phyloP scores from a whole-genome alignment of 257 asterid genomes.

The Phtheirospermum japonicum region DNA sequence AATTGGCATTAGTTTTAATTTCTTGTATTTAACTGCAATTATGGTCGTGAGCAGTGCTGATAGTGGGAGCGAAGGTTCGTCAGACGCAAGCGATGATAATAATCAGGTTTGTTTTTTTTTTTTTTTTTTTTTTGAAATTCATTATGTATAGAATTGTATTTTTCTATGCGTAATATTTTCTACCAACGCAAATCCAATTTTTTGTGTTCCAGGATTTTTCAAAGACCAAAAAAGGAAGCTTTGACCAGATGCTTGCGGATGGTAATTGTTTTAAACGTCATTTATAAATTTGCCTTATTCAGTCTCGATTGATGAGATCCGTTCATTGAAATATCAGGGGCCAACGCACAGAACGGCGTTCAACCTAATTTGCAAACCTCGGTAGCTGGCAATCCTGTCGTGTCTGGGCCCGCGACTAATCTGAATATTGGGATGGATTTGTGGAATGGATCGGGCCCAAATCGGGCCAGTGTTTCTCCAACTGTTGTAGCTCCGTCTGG shows the following conservation, averaged over 20 bases:
- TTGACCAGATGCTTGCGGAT: slow-evolving; percentile 83
- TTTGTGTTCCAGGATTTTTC: slow-evolving; percentile 44
- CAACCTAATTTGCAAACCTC: slow-evolving; percentile 41
- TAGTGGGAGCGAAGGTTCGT: slow-evolving; percentile 72
- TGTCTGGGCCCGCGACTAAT: slow-evolving; percentile 53
- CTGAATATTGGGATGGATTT: slow-evolving; percentile 70
- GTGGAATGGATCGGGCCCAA: slow-evolving; percentile 70
- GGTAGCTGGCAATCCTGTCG: slow-evolving; percentile 58
- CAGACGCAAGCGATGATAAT: slow-evolving; percentile 69
- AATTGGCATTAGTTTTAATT: background rate
- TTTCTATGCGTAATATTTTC: background rate
- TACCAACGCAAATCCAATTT: slow-evolving; percentile 18
- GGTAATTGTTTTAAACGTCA: slow-evolving; percentile 35
- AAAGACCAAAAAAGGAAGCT: slow-evolving; percentile 68
- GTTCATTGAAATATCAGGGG: slow-evolving; percentile 38
- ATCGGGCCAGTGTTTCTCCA: slow-evolving; percentile 41
- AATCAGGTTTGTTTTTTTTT: slow-evolving; percentile 37
- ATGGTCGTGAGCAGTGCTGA: slow-evolving; percentile 50
- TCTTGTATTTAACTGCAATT: slow-evolving; percentile 18
- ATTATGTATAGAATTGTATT: slow-evolving; percentile 1
- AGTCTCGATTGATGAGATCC: slow-evolving; percentile 13
- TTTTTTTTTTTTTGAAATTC: background rate
- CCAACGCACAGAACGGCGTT: slow-evolving; percentile 49
- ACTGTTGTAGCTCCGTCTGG: slow-evolving; percentile 45
- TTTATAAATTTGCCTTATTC: slow-evolving; percentile 13